Base-by-base conservation (phyloP, 2,329 filamentous ascomycete genomes). In the Botrytis porri region DNA sequence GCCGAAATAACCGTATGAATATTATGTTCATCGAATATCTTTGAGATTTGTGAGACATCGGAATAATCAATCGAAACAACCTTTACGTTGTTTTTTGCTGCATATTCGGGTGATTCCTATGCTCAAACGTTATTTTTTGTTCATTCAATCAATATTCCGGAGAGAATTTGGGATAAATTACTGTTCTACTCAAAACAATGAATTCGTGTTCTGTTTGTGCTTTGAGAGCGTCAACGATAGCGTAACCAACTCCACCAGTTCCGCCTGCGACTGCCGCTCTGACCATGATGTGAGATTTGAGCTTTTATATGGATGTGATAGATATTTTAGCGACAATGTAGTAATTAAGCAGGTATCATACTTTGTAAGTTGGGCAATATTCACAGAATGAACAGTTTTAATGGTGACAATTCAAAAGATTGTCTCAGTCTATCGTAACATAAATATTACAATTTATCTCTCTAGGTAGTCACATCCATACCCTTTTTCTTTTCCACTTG, bases 1-100 rank as follows among this genome's bases (percentile, higher is more conserved):
- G 81, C 75, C 51, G 80, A 83, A 59, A 83, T 80, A 29, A 83
- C 77, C 29, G 79, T 78, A 32, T 78, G 69, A 43, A 81, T 75
- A n/a, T 75, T 75, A 35, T 74, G 35, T 51, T 71, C 66, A 59
- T 76, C 73, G 20, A 76, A 59, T 25, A 63, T 45, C 51, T 69
- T 71, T 67, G 64, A 45, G 22, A 51, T 67, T 35, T 45, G 41
- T 37, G 29, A 22, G 22, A 57, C 3, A 37, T 67, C 45, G 45
- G 64, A 45, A 37, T 67, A 67, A 57, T 67, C 64, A 57, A 67
- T 54, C 25, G 22, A 16, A 39, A 67, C 22, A n/a, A 67, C 22
- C 25, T 57, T 54, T 25, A 57, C 32, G n/a, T 67, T 67, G 45
- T 67, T 41, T n/a, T 67, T 67, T 8, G 41, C 22, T 48, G 45